Evolutionary conservation across 2,329 filamentous ascomycete genomes (phyloP).

Genomic region (Phyllosticta capitalensis): DNA sequence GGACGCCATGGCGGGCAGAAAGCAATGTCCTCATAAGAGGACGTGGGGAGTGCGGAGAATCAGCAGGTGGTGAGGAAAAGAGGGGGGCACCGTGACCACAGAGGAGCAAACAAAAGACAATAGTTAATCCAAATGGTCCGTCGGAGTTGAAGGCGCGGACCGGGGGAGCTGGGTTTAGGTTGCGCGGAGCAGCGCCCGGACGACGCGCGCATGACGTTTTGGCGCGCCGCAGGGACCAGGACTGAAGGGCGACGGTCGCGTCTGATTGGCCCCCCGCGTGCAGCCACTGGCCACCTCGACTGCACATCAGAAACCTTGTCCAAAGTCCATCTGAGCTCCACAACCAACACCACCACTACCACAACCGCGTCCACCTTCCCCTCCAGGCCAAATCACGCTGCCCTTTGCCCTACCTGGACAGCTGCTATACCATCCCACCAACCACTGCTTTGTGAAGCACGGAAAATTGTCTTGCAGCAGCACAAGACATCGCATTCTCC

Average conservation of each 20-base stretch:
- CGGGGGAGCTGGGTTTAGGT: background rate
- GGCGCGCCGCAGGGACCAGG: background rate
- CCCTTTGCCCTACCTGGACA: no score
- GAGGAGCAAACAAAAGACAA: background rate
- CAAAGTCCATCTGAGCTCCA: no score
- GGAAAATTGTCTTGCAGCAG: background rate
- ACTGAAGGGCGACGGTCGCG: background rate
- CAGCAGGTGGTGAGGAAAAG: background rate
- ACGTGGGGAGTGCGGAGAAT: background rate
- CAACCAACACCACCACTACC: background rate
- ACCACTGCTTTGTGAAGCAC: no score
- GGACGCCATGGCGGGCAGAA: constrained; percentile 1
- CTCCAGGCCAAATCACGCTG: background rate
- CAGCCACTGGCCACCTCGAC: background rate
- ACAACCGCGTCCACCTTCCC: background rate
- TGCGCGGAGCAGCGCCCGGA: background rate
- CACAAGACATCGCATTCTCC: background rate
- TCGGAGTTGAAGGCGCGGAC: no score
- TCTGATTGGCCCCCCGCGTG: background rate
- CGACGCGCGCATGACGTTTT: background rate
- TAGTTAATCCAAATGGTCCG: background rate
- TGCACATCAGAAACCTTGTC: background rate
- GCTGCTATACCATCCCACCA: no score
- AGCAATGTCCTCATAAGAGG: background rate
- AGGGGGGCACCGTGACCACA: background rate